Conservation (phyloP, 1,284 basidiomycete species). For the Pyrrhoderma noxium region DNA sequence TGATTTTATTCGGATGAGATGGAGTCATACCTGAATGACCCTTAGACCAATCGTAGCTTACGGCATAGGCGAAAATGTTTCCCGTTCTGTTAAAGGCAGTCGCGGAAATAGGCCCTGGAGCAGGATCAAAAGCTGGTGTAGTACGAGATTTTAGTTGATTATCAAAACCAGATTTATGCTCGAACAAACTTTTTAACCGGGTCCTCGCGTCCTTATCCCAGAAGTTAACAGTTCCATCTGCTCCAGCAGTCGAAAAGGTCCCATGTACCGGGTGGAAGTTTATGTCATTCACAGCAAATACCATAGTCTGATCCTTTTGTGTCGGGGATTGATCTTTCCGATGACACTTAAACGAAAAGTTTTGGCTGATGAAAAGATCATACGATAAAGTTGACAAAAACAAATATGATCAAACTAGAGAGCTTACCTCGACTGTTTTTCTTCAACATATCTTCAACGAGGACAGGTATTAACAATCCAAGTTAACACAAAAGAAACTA, state of each 20-base stretch:
- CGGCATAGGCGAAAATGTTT: conserved; percentile 82
- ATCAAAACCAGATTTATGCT: not conserved
- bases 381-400: not conserved
- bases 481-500: conserved; percentile 2
- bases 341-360: conserved; percentile 97
- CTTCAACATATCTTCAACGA: conserved; percentile 63
- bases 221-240: conserved; percentile 76
- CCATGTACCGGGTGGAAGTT: conserved; percentile 90
- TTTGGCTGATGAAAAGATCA: conserved; percentile 43
- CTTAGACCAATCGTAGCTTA: conserved; percentile 88
- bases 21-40: conserved; percentile 84
- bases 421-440: conserved; percentile 60
- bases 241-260: conserved; percentile 83
- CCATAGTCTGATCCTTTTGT: conserved; percentile 68
- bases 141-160: conserved; percentile 10
- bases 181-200: conserved; percentile 71
- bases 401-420: not conserved
- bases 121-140: conserved; percentile 58
- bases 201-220: conserved; percentile 91
- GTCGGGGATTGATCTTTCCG: conserved; percentile 65
- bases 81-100: conserved; percentile 81
- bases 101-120: conserved; percentile 62
- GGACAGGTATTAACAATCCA: not conserved
- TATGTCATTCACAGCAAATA: conserved; percentile 90
- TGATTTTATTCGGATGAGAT: conserved; percentile 76